A percentile compares a stretch with the other conserved stretches of the same genome.
Evolutionary conservation across 306 rosid genomes (phyloP).

Genomic region (Albizia julibrissin): DNA sequence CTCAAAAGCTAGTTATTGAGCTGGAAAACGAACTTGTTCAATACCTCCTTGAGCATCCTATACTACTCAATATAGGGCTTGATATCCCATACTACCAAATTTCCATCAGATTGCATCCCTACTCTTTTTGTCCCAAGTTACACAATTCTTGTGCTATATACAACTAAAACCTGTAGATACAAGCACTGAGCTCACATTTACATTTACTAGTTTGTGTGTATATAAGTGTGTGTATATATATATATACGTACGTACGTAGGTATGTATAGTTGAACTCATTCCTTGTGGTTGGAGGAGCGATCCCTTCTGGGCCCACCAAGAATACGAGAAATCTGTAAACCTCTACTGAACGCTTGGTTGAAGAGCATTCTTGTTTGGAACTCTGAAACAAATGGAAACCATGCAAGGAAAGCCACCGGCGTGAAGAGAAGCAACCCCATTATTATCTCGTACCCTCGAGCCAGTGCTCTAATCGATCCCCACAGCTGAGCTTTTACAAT

Average conservation of each 20-base stretch:
- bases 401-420: constrained; percentile 94
- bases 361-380: constrained; percentile 94
- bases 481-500: constrained; percentile 54
- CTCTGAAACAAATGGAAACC: constrained; percentile 98
- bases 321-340: constrained; percentile 91
- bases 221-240: accelerated
- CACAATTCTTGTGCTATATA: background rate
- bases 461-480: constrained; percentile 76
- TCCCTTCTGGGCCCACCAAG: constrained; percentile 83
- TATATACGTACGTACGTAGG: too few relatives aligned
- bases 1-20: background rate
- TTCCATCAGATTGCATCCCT: background rate
- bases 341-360: constrained; percentile 99
- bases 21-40: background rate
- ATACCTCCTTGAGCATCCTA: background rate
- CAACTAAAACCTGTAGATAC: background rate
- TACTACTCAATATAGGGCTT: background rate
- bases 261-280: constrained; percentile 44
- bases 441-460: constrained; percentile 77
- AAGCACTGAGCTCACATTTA: constrained; percentile 13
- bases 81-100: background rate
- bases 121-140: background rate
- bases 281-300: constrained; percentile 62
- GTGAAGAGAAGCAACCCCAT: constrained; percentile 90
- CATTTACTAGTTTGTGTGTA: background rate